Evolutionary conservation across 2,329 filamentous ascomycete species (phyloP), one percentile per base, ranked within the genome.

Genomic region (Aspergillus quadrilineatus): DNA sequence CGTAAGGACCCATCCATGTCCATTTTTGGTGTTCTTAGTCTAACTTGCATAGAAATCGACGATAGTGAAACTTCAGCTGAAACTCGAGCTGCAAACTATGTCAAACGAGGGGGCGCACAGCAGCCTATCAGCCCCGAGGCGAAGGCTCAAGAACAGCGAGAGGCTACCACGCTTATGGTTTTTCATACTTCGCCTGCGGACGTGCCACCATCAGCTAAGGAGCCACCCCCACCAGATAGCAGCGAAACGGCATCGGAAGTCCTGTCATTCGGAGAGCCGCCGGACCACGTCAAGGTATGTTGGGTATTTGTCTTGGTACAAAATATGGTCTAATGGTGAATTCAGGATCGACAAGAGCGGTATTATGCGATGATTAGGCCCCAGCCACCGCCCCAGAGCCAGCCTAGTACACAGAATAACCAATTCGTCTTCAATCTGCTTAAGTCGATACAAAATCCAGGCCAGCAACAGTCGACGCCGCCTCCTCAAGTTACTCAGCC

Each of bases 111-210:
- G 26, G 79, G 79, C 12, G 65, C 61, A 37, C 65, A 72, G 57
- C 57, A 69, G 54, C 72, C 75, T 6, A 64, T 65, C 15, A 79
- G 77, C 52, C 65, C 69, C 2, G 76, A 79, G 59, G 77, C 71
- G 50, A 63, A 69, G 29, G 74, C 73, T 1, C 79, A 81, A 60
- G 73, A 79, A 22, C 73, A 76, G 49, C 73, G 77, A 32, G 79
- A 81, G 63, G 66, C 72, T 44, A 78, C 68, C 22, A 79, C 77
- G 3, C 69, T 81, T 37, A 79, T 80, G 74, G 76, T 76, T 1
- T 75, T 79, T 58, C 78, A 80, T 60, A 72, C 76, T 1, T 77
- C 73, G 29, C 68, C 71, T 46, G 71, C 72, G 4, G 79, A 81
- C 59, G 70, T 80, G 46, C 79, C 79, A 5, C 61, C 72, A 4